These are phyloP conservation scores for Physaria fendleri DNA, from an alignment of 345 rosid genomes.

Conservation along the genomic window DNA sequence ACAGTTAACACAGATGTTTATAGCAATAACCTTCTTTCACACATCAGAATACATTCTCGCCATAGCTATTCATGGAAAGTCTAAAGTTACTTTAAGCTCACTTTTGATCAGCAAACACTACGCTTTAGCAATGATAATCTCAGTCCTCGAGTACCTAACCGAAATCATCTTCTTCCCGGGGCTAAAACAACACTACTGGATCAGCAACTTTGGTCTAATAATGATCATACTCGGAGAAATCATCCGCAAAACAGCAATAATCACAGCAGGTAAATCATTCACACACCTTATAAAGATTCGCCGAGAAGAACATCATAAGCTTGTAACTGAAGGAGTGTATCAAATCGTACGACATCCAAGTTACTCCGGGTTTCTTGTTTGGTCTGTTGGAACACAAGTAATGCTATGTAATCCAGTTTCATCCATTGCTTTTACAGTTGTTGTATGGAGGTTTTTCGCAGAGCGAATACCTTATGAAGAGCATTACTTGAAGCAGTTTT, in stretches of 20 bases:
- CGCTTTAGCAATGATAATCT: conserved; percentile 45
- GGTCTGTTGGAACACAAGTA: conserved; percentile 68
- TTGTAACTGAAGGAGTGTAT: conserved; percentile 60
- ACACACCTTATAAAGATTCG: conserved; percentile 58
- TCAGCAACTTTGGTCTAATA: conserved; percentile 49
- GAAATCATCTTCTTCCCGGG: conserved; percentile 47
- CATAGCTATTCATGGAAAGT: conserved; percentile 40
- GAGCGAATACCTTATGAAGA: conserved; percentile 60
- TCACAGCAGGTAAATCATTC: conserved; percentile 67
- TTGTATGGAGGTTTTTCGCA: conserved; percentile 61
- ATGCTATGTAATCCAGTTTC: conserved; percentile 73
- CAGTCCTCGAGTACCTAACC: conserved; percentile 43
- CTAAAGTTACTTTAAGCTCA: conserved; percentile 48
- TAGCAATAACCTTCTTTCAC: conserved; percentile 55
- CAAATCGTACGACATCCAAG: conserved; percentile 60
- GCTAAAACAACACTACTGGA: conserved; percentile 54
- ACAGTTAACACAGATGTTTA: conserved; percentile 50
- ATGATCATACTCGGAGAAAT: conserved; percentile 51
- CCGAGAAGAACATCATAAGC: conserved; percentile 49
- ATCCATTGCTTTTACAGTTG: conserved; percentile 43
- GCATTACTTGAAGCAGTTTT: conserved; percentile 57
- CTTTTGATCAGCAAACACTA: conserved; percentile 57
- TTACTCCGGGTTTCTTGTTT: conserved; percentile 59
- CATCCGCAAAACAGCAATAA: conserved; percentile 48
- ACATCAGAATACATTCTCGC: conserved; percentile 55